A percentile compares a stretch with the other conserved stretches of the same genome.
Conservation (phyloP, 768 basidiomycete species). For the Kondoa subrosea region DNA sequence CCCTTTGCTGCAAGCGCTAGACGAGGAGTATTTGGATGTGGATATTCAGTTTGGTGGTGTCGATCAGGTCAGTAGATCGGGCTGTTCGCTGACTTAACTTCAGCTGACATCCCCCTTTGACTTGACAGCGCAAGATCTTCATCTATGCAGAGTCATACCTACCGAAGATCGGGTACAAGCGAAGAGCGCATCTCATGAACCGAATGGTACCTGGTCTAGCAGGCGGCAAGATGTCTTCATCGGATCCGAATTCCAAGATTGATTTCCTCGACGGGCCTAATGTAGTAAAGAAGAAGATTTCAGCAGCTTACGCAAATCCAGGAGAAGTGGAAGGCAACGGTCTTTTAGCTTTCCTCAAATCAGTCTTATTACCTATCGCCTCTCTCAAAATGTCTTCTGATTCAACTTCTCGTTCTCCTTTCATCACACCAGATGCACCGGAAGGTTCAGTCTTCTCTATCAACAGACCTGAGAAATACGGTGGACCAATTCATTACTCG, state of each 20-base stretch:
- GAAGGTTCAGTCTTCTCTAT: slow-evolving; percentile 68
- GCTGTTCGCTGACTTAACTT: not conserved
- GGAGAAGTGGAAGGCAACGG: slow-evolving; percentile 75
- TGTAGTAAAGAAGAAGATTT: slow-evolving; percentile 71
- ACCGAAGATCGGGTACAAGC: slow-evolving; percentile 75
- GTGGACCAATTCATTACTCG: slow-evolving; percentile 39
- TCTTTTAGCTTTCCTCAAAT: slow-evolving; percentile 35
- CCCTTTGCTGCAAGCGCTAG: slow-evolving; percentile 88
- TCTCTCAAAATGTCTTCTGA: slow-evolving; percentile 26
- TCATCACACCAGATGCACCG: slow-evolving; percentile 39
- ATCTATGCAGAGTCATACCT: slow-evolving; percentile 94
- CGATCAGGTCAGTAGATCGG: slow-evolving; percentile 59
- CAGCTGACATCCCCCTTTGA: not conserved
- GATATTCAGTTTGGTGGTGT: slow-evolving; percentile 98
- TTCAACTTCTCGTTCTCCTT: not conserved
- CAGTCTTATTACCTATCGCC: slow-evolving; percentile 36
- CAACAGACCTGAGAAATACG: slow-evolving; percentile 57
- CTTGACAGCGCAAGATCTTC: slow-evolving; percentile 81
- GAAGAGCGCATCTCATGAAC: slow-evolving; percentile 97
- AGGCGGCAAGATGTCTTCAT: slow-evolving; percentile 85
- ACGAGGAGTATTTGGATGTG: slow-evolving; percentile 86
- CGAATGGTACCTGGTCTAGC: slow-evolving; percentile 54
- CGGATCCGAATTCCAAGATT: slow-evolving; percentile 93
- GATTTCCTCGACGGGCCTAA: slow-evolving; percentile 85
- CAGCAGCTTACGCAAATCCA: slow-evolving; percentile 82